Evolutionary conservation across 148 eudicot genomes (phyloP), one percentile per base, ranked within the genome.

Genomic region (Rhododendron williamsianum): DNA sequence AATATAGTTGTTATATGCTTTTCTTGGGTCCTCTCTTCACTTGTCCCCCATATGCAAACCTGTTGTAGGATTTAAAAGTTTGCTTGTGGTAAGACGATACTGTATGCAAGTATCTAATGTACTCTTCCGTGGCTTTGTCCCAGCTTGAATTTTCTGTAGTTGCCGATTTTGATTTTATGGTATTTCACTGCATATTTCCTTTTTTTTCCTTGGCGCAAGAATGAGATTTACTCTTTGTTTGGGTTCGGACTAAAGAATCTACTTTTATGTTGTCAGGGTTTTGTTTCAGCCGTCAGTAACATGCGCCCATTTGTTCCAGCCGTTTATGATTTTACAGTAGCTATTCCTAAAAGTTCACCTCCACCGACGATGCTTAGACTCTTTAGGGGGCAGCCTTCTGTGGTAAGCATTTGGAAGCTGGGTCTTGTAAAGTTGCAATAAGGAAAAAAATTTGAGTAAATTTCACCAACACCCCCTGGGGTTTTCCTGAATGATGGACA

Each of bases 251-350:
- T 83, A 48, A 78, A 58, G 21, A 79, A 69, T 81, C 30, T 72
- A 11, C 33, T 36, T 33, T 0, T 80, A 76, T 86, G 69, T 38
- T 77, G 88, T 82, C 91, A 96, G 99, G 99, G 99, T 19, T 95
- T 96, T 90, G 98, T 95, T 85, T 63, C 98, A 78, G 96, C 99
- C 76, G 99, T 96, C 27, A 90, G 90, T 87, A 92, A 94, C 36
- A 96, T 95, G 98, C 93, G 98, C 23, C 90, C 95, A 65, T 96
- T 95, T 89, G 95, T 93, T 86, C 99, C 99, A 33, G 98, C 98
- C 12, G 87, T 96, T 76, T 95, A 95, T 90, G 98, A 96, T 84
- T 81, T 91, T 11, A 94, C 98, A 43, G 93, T 95, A 85, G 94
- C 96, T 82, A 92, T 96, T 82, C 98, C 99, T 35, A 92, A 90